These are phyloP conservation scores for Hypholoma sublateritium DNA, from an alignment of 768 basidiomycete genomes.

Conservation along the genomic window DNA sequence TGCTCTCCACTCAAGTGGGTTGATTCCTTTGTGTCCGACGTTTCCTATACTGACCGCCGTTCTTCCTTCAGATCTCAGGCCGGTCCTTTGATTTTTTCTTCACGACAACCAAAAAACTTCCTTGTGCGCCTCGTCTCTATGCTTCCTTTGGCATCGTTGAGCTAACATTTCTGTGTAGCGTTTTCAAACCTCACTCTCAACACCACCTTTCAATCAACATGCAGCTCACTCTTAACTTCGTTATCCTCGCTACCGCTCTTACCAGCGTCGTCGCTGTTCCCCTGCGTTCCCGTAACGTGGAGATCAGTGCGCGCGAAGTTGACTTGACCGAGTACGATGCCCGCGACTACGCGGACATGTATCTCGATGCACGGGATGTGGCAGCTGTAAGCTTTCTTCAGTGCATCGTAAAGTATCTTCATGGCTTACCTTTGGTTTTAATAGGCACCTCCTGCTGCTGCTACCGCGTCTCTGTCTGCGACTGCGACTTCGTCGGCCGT, in stretches of 20 bases:
- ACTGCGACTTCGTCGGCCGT: not conserved
- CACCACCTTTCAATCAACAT: constrained; percentile 1
- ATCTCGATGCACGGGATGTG: not conserved
- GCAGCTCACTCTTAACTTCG: constrained; percentile 3
- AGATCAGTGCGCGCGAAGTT: not conserved
- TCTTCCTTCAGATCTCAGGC: constrained; percentile 2
- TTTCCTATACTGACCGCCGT: not conserved
- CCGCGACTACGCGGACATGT: not conserved
- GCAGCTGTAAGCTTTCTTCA: not conserved
- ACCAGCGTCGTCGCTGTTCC: constrained; percentile 2
- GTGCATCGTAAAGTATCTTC: no score
- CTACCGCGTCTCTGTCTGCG: not conserved
- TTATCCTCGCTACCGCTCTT: constrained; percentile 4
- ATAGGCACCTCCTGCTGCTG: not conserved
- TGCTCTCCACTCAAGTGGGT: constrained; percentile 6
- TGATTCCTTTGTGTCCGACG: no score
- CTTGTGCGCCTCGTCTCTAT: not conserved
- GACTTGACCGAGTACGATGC: constrained; percentile 3
- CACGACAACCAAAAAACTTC: not conserved
- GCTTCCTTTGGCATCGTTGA: not conserved
- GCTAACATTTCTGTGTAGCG: not conserved
- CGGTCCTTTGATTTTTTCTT: constrained; percentile 6
- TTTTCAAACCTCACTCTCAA: not conserved
- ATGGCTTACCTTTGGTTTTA: no score
- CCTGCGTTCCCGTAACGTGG: not conserved